Conservation (phyloP, 2,329 filamentous ascomycete genomes). For the Thermothelomyces thermophilus region DNA sequence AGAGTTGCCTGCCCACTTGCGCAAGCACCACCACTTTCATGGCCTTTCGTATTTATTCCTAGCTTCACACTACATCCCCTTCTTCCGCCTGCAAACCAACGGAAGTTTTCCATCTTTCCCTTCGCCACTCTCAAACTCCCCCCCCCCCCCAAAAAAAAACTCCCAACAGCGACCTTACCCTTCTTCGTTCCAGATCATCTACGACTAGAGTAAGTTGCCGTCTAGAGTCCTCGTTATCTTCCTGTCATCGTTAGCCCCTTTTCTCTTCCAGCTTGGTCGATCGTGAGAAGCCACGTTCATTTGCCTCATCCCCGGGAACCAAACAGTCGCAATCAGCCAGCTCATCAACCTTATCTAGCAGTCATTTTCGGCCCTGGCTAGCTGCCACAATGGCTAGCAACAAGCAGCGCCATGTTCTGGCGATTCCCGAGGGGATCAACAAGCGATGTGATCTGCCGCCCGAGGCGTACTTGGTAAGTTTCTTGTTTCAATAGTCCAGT, state of each 20-base stretch:
- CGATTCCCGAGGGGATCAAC: conserved; percentile 30
- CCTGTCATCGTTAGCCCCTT: too few species aligned
- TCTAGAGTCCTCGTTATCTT: neutral
- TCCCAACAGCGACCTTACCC: neutral
- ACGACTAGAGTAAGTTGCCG: too few species aligned
- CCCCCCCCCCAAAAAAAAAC: too few species aligned
- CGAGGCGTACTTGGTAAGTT: conserved; percentile 46
- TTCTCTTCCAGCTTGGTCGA: too few species aligned
- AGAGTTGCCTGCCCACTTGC: too few species aligned
- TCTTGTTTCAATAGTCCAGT: neutral
- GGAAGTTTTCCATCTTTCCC: neutral
- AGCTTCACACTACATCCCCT: too few species aligned
- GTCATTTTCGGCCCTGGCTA: neutral
- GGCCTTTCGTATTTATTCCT: too few species aligned
- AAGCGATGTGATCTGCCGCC: conserved; percentile 52
- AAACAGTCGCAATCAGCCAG: neutral
- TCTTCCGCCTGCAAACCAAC: too few species aligned
- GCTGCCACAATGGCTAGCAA: conserved; percentile 16
- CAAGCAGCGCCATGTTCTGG: conserved; percentile 21
- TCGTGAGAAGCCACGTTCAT: too few species aligned
- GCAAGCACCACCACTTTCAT: too few species aligned
- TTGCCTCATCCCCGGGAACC: too few species aligned
- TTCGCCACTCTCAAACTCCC: too few species aligned
- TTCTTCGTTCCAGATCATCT: neutral
- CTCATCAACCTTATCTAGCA: neutral